Conservation (phyloP, 2,329 filamentous ascomycete species). For the Thyridium curvatum region DNA sequence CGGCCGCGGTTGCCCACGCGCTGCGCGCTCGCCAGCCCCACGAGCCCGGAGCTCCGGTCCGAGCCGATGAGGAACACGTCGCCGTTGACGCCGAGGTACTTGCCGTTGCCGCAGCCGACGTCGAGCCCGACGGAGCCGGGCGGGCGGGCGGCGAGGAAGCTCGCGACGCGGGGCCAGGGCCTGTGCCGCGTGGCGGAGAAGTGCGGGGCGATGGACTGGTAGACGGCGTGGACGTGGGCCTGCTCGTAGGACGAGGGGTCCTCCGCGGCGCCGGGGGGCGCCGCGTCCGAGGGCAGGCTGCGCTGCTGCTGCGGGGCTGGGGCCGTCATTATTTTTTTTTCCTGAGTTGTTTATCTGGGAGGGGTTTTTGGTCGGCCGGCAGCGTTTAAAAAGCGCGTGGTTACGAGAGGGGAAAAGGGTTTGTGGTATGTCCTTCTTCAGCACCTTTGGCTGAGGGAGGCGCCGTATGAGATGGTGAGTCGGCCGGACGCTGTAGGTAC, state of each 20-base stretch:
- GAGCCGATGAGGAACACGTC: slow-evolving; percentile 75
- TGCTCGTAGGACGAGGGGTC: slow-evolving; percentile 62
- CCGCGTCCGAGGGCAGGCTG: slow-evolving; percentile 11
- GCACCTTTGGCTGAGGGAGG: no score
- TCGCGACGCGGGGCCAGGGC: slow-evolving; percentile 88
- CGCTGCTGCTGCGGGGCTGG: not conserved
- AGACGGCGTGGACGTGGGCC: slow-evolving; percentile 84
- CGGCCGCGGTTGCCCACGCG: slow-evolving; percentile 9
- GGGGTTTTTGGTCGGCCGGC: no score
- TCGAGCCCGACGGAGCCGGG: slow-evolving; percentile 79
- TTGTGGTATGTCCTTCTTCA: no score
- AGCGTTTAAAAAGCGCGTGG: no score
- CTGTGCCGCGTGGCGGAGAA: slow-evolving; percentile 74
- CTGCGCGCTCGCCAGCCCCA: slow-evolving; percentile 39
- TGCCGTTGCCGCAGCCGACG: slow-evolving; percentile 94
- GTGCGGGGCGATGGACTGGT: slow-evolving; percentile 79
- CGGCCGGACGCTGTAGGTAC: no score
- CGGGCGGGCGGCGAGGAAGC: slow-evolving; percentile 61
- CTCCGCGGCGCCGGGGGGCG: slow-evolving; percentile 23
- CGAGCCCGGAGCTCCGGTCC: slow-evolving; percentile 64
- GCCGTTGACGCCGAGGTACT: slow-evolving; percentile 79
- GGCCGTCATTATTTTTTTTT: no score
- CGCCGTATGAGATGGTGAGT: no score
- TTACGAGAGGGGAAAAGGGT: no score
- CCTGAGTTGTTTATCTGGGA: no score